Evolutionary conservation across 441 rosid species (phyloP).

Genomic region (Mallotus repandus): DNA sequence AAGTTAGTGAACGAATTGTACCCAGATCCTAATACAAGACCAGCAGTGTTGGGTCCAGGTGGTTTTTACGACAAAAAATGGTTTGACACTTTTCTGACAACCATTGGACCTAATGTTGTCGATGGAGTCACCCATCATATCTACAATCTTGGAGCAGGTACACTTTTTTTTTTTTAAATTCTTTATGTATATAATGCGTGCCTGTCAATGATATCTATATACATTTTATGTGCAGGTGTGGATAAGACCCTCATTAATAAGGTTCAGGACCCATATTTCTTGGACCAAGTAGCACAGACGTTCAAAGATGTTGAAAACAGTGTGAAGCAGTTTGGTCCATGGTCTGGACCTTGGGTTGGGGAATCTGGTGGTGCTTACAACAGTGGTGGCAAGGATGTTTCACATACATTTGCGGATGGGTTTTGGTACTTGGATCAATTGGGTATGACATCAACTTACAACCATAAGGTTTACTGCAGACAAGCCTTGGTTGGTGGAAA

Average conservation of each 20-base stretch:
- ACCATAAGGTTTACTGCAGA: constrained; percentile 65
- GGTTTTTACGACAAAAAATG: constrained; percentile 58
- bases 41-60: constrained; percentile 55
- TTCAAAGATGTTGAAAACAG: constrained; percentile 28
- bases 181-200: no score
- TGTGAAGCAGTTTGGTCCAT: constrained; percentile 38
- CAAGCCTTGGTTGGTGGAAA: constrained; percentile 72
- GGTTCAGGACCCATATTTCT: constrained; percentile 54
- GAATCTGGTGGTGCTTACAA: constrained; percentile 78
- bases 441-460: constrained; percentile 56
- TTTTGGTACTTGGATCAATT: constrained; percentile 73
- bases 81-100: constrained; percentile 43
- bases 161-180: neutral
- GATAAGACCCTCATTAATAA: constrained; percentile 40
- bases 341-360: constrained; percentile 63
- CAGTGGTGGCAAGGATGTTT: constrained; percentile 65
- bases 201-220: no score
- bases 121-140: constrained; percentile 61
- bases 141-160: constrained; percentile 67
- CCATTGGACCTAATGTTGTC: constrained; percentile 44
- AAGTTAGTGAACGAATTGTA: constrained; percentile 35
- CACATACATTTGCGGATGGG: constrained; percentile 50
- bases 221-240: constrained; percentile 34
- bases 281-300: constrained; percentile 45
- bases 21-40: constrained; percentile 36